Evolutionary conservation across 2,329 filamentous ascomycete species (phyloP).

Genomic region (Sclerotinia glacialis): DNA sequence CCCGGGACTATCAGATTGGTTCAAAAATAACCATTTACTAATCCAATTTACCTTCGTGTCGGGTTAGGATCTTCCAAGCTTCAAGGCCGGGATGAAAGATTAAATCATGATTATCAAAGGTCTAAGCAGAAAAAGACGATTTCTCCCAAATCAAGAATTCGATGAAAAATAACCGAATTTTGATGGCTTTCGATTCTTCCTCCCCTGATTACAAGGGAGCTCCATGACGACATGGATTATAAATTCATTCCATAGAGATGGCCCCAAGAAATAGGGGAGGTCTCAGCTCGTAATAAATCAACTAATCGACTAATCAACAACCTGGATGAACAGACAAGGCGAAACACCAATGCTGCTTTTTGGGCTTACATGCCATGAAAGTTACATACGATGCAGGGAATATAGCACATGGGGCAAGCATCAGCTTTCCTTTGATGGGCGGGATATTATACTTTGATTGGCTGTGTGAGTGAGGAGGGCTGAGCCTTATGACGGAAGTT

Average conservation of each 20-base stretch:
- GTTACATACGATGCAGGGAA: conserved; percentile 10
- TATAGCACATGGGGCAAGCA: conserved; percentile 19
- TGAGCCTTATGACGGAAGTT: conserved; percentile 21
- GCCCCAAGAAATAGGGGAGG: neutral
- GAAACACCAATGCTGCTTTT: conserved; percentile 17
- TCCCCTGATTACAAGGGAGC: conserved; percentile 1
- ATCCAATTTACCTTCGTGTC: conserved; percentile 5
- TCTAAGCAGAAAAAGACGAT: conserved; percentile 5
- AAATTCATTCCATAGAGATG: too few species aligned
- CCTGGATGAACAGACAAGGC: conserved; percentile 6
- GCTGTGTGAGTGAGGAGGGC: neutral
- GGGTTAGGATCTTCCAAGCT: conserved; percentile 7
- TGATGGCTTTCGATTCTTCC: neutral
- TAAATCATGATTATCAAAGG: neutral
- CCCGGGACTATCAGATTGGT: neutral
- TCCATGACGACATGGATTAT: neutral
- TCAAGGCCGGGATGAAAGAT: neutral
- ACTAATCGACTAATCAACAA: neutral
- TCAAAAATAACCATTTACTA: conserved; percentile 1
- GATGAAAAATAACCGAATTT: conserved; percentile 13
- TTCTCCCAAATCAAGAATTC: conserved; percentile 18
- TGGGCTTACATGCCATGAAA: conserved; percentile 15
- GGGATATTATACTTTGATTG: neutral
- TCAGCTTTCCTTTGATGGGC: conserved; percentile 17
- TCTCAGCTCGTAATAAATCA: conserved; percentile 14